phyloP scores from a whole-genome alignment of 2,329 filamentous ascomycete genomes.

The Xylaria sp. region DNA sequence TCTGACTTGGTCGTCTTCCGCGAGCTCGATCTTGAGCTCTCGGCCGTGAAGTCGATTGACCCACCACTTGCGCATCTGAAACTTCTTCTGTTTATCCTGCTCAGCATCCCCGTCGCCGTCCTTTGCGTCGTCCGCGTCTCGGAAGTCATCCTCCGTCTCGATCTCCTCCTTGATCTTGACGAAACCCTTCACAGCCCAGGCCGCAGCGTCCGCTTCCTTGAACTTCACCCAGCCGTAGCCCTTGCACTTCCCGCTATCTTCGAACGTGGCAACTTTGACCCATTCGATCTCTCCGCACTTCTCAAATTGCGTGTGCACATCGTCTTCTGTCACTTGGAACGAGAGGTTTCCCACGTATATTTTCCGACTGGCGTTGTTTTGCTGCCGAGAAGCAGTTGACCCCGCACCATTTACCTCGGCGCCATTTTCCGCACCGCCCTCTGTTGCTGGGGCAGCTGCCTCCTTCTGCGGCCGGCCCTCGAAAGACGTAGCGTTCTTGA shows the following conservation, averaged over 20 bases:
- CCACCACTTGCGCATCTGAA: conserved; percentile 78
- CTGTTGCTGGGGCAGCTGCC: conserved; percentile 43
- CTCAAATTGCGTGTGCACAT: conserved; percentile 81
- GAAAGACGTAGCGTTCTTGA: conserved; percentile 91
- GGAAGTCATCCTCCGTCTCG: conserved; percentile 70
- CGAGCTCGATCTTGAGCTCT: conserved; percentile 87
- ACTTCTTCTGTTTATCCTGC: conserved; percentile 61
- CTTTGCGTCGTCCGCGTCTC: conserved; percentile 48
- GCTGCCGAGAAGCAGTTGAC: conserved; percentile 45
- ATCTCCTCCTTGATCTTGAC: conserved; percentile 74
- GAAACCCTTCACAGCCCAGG: conserved; percentile 82
- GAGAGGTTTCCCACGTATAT: conserved; percentile 92
- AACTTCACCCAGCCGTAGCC: conserved; percentile 97
- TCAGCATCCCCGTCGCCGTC: conserved; percentile 56
- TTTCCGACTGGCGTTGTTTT: conserved; percentile 73
- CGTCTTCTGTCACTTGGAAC: conserved; percentile 83
- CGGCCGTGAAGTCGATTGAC: conserved; percentile 86
- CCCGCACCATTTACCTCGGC: conserved; percentile 40
- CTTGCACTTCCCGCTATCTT: conserved; percentile 97
- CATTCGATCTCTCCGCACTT: conserved; percentile 86
- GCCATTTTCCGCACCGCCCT: conserved; percentile 47
- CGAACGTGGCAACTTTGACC: conserved; percentile 91
- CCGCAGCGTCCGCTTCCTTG: conserved; percentile 77
- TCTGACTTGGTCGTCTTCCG: conserved; percentile 86
- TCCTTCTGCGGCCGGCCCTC: conserved; percentile 84